A percentile compares a stretch with the other conserved stretches of the same genome.
phyloP scores from a whole-genome alignment of 768 basidiomycete species.

The Dendrothele bispora region DNA sequence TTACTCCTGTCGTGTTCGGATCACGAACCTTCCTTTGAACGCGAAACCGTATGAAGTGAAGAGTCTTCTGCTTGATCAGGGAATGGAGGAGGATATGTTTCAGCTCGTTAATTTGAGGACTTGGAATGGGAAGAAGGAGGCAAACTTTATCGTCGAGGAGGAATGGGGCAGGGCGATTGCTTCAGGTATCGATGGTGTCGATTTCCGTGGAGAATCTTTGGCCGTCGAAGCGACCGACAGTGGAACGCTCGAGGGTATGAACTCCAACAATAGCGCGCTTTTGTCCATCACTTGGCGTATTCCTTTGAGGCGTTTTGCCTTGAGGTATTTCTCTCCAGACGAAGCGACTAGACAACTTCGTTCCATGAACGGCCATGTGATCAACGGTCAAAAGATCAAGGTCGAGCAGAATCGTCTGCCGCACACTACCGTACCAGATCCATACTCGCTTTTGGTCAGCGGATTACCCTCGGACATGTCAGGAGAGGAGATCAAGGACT shows the following conservation, averaged over 20 bases:
- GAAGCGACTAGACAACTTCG: slow-evolving; percentile 33
- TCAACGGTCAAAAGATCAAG: slow-evolving; percentile 44
- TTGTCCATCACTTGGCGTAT: slow-evolving; percentile 52
- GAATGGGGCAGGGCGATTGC: slow-evolving; percentile 42
- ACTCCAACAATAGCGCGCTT: slow-evolving; percentile 30
- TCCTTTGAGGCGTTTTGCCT: slow-evolving; percentile 48
- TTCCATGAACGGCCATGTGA: slow-evolving; percentile 33
- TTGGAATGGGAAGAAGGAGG: slow-evolving; percentile 30
- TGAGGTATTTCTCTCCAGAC: slow-evolving; percentile 34
- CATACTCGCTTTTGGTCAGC: slow-evolving; percentile 40
- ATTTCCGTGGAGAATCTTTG: slow-evolving; percentile 44
- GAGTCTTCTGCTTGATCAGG: slow-evolving; percentile 43
- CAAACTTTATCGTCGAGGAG: slow-evolving; percentile 41
- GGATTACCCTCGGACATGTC: slow-evolving; percentile 34
- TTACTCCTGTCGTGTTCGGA: slow-evolving; percentile 47
- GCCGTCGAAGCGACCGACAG: slow-evolving; percentile 42
- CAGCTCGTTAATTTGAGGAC: slow-evolving; percentile 32
- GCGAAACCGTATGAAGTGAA: slow-evolving; percentile 38
- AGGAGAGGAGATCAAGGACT: slow-evolving; percentile 22
- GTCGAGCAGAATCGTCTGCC: slow-evolving; percentile 44
- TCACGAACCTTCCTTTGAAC: slow-evolving; percentile 45
- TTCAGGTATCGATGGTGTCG: slow-evolving; percentile 44
- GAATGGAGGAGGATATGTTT: slow-evolving; percentile 33
- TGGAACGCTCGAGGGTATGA: slow-evolving; percentile 40
- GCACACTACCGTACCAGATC: slow-evolving; percentile 25